Evolutionary conservation across 2,329 filamentous ascomycete species (phyloP), one percentile per base, ranked within the genome.

Genomic region (Xylariales sp.): DNA sequence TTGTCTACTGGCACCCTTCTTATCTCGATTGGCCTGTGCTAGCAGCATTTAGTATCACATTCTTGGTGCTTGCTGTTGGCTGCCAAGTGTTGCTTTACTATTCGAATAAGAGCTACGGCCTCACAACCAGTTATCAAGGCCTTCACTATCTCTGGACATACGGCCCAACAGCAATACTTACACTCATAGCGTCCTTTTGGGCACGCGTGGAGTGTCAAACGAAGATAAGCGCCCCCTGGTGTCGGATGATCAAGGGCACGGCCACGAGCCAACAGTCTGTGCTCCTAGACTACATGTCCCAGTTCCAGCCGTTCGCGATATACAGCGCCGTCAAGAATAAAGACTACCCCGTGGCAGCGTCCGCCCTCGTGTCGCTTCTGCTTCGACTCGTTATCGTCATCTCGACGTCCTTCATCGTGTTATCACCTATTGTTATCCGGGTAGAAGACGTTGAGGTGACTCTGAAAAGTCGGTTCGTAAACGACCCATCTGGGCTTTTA

Each of bases 101-200:
- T 49, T 67, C 65, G 7, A 59, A 54, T 53, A 53, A 30, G 34
- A 43, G 46, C 46, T 32, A 64, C n/a, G 65, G 65, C 3, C 49
- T 67, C 53, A 43, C 55, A 30, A 58, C 46, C 23, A 46, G 43
- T n/a, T 41, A 39, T 9, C 36, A 39, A 9, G 34, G 36, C 50
- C 39, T 43, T 23, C 43, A 64, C 56, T 67, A 67, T 32, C 28
- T 64, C 3, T 64, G 67, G 59, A 69, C 64, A 23, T 69, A 64
- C 36, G 67, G 67, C 54, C 84, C 75, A 0, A 82, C 83, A 10
- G 71, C 76, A 28, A 74, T 73, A 16, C 71, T 77, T 28, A 91
- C 74, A 2, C 23, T 67, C 3, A 8, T 62, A 2, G 23, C 53
- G 3, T 53, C 55, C 0, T 57, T 67, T 28, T 69, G 68, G 68